These are phyloP conservation scores for Eudorina sp. DNA, from an alignment of 139 green algal species.

Conservation along the genomic window DNA sequence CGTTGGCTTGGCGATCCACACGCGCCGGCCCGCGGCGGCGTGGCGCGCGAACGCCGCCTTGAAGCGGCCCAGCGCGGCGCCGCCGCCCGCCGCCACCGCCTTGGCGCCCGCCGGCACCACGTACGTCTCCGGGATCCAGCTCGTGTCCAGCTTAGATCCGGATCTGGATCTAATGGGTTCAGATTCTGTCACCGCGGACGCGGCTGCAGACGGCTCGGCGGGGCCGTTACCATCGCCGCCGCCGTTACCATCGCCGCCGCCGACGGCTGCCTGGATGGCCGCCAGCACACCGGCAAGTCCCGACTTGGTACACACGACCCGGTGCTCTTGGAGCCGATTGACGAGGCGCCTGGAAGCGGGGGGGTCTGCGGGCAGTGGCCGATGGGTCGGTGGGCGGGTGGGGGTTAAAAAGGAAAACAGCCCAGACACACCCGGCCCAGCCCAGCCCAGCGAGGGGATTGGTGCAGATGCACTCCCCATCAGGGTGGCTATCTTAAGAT, in stretches of 20 bases:
- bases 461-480: too few relatives aligned
- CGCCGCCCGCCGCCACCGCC: not conserved
- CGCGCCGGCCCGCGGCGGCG: not conserved
- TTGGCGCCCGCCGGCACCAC: slow-evolving; percentile 47
- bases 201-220: not conserved
- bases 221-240: not conserved
- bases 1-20: slow-evolving; percentile 75
- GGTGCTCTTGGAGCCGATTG: slow-evolving; percentile 60
- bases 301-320: slow-evolving; percentile 66
- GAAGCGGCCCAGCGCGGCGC: slow-evolving; percentile 1
- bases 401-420: not conserved
- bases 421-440: too few relatives aligned
- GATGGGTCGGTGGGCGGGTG: too few relatives aligned
- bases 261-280: not conserved
- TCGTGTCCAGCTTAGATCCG: not conserved
- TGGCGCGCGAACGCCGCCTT: slow-evolving; percentile 14
- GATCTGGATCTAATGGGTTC: not conserved
- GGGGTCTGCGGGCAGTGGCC: too few relatives aligned
- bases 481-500: too few relatives aligned
- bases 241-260: not conserved
- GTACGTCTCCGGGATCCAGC: slow-evolving; percentile 68
- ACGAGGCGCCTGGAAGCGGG: slow-evolving; percentile 13
- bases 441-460: too few relatives aligned
- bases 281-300: slow-evolving; percentile 57
- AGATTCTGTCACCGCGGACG: not conserved